Percentiles rank a stretch among this genome's conserved stretches.
Evolutionary conservation across 148 eudicot genomes (phyloP).

Genomic region (Vaccinium vitisidaea): DNA sequence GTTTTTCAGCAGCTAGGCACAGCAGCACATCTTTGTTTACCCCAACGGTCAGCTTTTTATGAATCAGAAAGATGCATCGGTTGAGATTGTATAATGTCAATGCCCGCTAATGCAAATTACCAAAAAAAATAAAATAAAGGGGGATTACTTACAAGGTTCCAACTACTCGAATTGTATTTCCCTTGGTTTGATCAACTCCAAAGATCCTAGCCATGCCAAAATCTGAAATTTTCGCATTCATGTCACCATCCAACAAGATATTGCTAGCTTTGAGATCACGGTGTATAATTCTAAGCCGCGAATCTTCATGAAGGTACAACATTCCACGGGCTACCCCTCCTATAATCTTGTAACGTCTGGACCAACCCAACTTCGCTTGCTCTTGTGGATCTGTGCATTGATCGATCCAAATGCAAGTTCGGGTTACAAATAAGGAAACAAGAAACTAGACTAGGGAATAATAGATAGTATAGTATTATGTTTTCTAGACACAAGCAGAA

Average conservation of each 20-base stretch:
- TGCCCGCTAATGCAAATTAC: background rate
- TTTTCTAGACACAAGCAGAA: background rate
- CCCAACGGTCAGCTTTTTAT: background rate
- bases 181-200: slow-evolving; percentile 34
- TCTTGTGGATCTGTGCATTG: too few species aligned
- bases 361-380: too few species aligned
- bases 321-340: too few species aligned
- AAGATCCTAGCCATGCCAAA: background rate
- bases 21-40: background rate
- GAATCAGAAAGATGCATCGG: background rate
- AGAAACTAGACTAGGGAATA: background rate
- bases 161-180: slow-evolving; percentile 32
- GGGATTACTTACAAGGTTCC: slow-evolving; percentile 41
- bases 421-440: slow-evolving; percentile 13
- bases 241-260: too few species aligned
- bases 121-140: background rate
- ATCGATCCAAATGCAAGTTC: too few species aligned
- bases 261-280: too few species aligned
- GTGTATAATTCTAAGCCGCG: too few species aligned
- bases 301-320: too few species aligned
- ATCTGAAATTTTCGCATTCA: too few species aligned
- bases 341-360: too few species aligned
- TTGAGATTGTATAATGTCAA: background rate
- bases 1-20: background rate
- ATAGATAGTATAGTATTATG: background rate